Conservation (phyloP, 1,139 yeast genomes). For the Pichia sp. region DNA sequence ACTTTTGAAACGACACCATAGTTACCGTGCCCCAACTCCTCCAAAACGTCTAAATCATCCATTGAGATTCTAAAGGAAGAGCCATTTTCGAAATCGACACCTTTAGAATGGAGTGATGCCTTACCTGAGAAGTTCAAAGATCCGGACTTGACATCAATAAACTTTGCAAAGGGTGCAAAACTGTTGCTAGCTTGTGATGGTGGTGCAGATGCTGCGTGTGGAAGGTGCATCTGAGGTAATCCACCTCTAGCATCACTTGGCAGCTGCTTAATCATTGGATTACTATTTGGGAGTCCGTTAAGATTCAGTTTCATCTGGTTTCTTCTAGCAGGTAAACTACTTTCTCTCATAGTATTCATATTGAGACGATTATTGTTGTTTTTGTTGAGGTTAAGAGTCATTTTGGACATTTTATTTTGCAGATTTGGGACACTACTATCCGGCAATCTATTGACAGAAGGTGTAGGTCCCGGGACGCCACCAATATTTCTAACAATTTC, state of each 20-base stretch:
- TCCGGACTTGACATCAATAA: constrained; percentile 87
- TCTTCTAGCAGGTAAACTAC: constrained; percentile 17
- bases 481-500: too few species aligned
- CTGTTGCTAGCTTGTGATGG: constrained; percentile 34
- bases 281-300: not conserved
- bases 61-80: constrained; percentile 79
- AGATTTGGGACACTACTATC: not conserved
- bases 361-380: constrained; percentile 6
- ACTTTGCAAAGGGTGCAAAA: constrained; percentile 79
- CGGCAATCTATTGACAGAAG: not conserved
- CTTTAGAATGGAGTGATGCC: constrained; percentile 85
- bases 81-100: constrained; percentile 86
- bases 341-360: constrained; percentile 19
- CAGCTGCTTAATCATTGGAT: not conserved
- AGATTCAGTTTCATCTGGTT: constrained; percentile 9
- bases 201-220: constrained; percentile 20
- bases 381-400: constrained; percentile 6
- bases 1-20: constrained; percentile 94
- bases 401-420: constrained; percentile 1
- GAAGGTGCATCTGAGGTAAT: not conserved
- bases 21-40: constrained; percentile 90
- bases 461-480: too few species aligned
- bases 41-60: constrained; percentile 77
- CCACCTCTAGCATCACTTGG: not conserved
- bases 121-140: constrained; percentile 88